These are phyloP conservation scores for Candida insectalens DNA, from an alignment of 805 yeast species.

Conservation along the genomic window DNA sequence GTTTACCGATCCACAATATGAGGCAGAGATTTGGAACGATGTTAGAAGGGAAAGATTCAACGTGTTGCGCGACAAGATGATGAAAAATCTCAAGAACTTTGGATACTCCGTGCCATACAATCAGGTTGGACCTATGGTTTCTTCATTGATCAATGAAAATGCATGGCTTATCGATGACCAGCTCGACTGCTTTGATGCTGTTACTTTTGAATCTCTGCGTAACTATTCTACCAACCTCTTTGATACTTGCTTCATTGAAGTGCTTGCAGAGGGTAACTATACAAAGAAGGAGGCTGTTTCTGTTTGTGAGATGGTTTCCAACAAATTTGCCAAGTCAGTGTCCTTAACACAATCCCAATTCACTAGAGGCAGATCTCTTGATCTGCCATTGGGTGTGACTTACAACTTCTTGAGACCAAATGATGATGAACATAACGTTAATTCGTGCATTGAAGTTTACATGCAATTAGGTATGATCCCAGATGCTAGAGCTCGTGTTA, in stretches of 20 bases:
- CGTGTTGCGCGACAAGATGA: slow-evolving; percentile 52
- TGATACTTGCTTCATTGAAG: slow-evolving; percentile 56
- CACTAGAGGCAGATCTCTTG: slow-evolving; percentile 31
- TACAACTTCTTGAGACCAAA: slow-evolving; percentile 39
- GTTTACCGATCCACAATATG: slow-evolving; percentile 25
- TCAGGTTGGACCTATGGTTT: slow-evolving; percentile 58
- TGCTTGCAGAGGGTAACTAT: slow-evolving; percentile 72
- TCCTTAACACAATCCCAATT: slow-evolving; percentile 35
- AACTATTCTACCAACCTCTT: slow-evolving; percentile 42
- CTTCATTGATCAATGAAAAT: slow-evolving; percentile 60
- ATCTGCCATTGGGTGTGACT: slow-evolving; percentile 29
- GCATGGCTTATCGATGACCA: slow-evolving; percentile 60
- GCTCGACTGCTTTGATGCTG: slow-evolving; percentile 36
- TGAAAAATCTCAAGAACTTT: slow-evolving; percentile 57
- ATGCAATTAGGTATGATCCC: slow-evolving; percentile 51
- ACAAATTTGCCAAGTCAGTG: slow-evolving; percentile 18
- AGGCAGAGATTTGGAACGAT: slow-evolving; percentile 15
- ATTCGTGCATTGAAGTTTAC: slow-evolving; percentile 75
- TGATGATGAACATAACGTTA: slow-evolving; percentile 62
- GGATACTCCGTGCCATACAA: slow-evolving; percentile 69
- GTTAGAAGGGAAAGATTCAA: slow-evolving; percentile 51
- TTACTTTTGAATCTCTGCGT: slow-evolving; percentile 30
- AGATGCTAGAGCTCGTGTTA: slow-evolving; percentile 34
- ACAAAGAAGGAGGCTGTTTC: slow-evolving; percentile 41
- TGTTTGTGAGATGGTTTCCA: slow-evolving; percentile 33